Evolutionary conservation across 2,329 filamentous ascomycete genomes (phyloP).

Genomic region (Aspergillus sp.): DNA sequence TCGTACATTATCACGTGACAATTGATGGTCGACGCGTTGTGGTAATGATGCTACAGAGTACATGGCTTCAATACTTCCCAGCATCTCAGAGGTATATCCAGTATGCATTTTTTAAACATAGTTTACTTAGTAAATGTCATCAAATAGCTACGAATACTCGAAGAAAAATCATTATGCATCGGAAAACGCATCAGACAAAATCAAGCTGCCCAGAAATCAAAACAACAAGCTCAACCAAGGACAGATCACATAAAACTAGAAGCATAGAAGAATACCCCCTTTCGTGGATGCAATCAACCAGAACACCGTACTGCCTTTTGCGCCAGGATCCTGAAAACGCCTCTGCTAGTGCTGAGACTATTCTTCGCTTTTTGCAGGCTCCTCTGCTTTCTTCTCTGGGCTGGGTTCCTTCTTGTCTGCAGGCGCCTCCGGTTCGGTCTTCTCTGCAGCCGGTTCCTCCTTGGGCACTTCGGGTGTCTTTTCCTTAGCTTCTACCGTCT

Average conservation of each 20-base stretch:
- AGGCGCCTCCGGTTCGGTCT: slow-evolving; percentile 10
- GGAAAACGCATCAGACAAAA: neutral
- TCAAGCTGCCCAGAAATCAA: neutral
- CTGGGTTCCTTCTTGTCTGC: slow-evolving; percentile 21
- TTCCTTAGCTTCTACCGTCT: slow-evolving; percentile 10
- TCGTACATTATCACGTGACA: neutral
- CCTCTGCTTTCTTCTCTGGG: slow-evolving; percentile 26
- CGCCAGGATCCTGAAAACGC: slow-evolving; percentile 30
- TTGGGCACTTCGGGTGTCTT: slow-evolving; percentile 14
- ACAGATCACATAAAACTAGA: neutral
- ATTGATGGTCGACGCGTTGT: neutral
- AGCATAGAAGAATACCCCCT: slow-evolving; percentile 5
- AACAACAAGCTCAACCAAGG: neutral
- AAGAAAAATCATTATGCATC: neutral
- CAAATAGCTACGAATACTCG: neutral
- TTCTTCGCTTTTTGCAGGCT: slow-evolving; percentile 31
- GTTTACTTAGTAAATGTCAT: neutral
- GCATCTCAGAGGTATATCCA: neutral
- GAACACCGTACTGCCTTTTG: slow-evolving; percentile 39
- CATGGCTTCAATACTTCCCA: neutral
- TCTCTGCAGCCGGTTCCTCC: slow-evolving; percentile 12
- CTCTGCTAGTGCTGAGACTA: slow-evolving; percentile 15
- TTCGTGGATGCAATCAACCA: slow-evolving; percentile 18
- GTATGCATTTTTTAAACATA: neutral
- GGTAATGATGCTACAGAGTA: neutral